Base-by-base conservation (phyloP, 2,329 filamentous ascomycete species). In the Pseudogymnoascus sp. region DNA sequence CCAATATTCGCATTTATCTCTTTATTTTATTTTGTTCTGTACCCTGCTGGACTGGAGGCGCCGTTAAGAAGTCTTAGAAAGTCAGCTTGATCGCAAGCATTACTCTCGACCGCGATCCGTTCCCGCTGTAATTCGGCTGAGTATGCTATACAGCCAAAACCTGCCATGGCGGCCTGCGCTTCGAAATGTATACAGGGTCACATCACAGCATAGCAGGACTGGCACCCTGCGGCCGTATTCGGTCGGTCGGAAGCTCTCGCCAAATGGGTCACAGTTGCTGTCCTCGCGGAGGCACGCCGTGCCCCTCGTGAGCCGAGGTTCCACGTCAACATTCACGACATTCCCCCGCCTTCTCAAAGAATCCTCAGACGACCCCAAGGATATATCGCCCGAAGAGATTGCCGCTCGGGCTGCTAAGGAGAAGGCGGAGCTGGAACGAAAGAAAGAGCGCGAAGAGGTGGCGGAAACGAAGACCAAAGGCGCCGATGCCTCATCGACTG, bases 121-220 rank as follows among this genome's bases (percentile, higher is more conserved):
- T n/a, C 17, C 15, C 15, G 41, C 41, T 15, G 8, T 10, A 35
- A 55, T 55, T 55, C 48, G 48, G 48, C 36, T 48, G 66, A 81
- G 76, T 74, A 88, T 88, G 85, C 79, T 85, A 73, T 84, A 84
- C 77, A 80, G 83, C 71, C 83, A 84, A 75, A 82, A 81, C 68
- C 75, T 87, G 71, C 82, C 84, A 76, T 88, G 85, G 85, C 82
- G 85, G 78, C 77, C 79, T 74, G 84, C 83, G 69, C 78, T 73
- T 58, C 66, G 68, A 62, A 71, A 67, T 51, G 65, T 67, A 38
- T 63, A 67, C 48, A 65, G 68, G 60, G 58, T 61, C 27, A 66
- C 64, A 62, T 12, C 64, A 42, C 67, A 66, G 61, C 61, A 62
- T 42, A 62, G 48, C 55, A 66, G 66, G 13, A 66, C 61, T 44